Evolutionary conservation across 2,329 filamentous ascomycete genomes (phyloP), one percentile per base, ranked within the genome.

Genomic region (Colletotrichum sansevieriae): DNA sequence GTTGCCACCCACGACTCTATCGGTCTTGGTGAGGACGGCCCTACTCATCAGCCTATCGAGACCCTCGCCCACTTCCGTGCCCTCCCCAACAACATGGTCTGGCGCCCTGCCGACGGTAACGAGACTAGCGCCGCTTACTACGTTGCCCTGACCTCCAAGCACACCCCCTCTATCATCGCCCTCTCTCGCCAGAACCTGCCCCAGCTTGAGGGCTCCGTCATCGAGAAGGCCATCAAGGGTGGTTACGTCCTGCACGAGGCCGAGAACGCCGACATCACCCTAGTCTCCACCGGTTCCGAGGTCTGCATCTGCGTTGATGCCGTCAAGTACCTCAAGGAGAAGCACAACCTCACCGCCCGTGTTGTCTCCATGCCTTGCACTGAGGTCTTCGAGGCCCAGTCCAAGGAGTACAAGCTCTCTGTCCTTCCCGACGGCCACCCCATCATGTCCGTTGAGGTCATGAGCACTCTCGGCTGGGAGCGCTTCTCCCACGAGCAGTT

Each of bases 401-500:
- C 87, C 81, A 97, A 98, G 91, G 94, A 95, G 74, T 99, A 99
- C 91, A 91, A 91, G 81, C 91, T 99, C 75, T 92, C 90, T 74
- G 92, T 97, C 74, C 90, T 99, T 72, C 96, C 95, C 76, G 94
- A 98, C 80, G 95, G 95, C 74, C 95, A 98, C 80, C 95, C 96
- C 74, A 90, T 94, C 71, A 83, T 99, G 82, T 97, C 93, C 65
- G 92, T 99, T 75, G 96, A 99, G 88, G 95, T 94, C 81, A 97
- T 97, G 93, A 92, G 89, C 83, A 99, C 96, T 75, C 91, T 98
- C 84, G 96, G 96, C 75, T 99, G 96, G 96, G 95, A 98, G 89
- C 92, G 95, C 83, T 99, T 98, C 86, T 93, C 94, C 69, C 95
- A 99, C 85, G 96, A 99, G 90, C 96, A 99, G 87, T 99, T 99